Evolutionary conservation across 2,329 filamentous ascomycete species (phyloP).

Genomic region (Macroventuria anomochaeta): DNA sequence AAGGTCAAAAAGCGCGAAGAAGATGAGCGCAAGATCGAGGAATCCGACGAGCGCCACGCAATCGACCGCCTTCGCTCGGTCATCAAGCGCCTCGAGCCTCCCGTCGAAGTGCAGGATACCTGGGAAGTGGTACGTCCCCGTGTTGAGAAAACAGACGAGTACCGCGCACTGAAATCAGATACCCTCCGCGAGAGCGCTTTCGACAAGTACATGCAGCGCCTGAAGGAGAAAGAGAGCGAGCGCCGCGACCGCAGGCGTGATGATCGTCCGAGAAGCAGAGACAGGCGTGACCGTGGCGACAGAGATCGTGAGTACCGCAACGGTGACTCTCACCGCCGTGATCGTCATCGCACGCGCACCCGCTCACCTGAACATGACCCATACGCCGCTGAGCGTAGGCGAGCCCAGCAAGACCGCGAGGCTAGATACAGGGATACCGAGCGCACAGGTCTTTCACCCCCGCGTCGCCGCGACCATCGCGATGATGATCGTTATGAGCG

Average conservation of each 20-base stretch:
- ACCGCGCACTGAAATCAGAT: conserved; percentile 80
- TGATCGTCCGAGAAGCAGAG: conserved; percentile 53
- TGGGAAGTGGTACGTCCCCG: conserved; percentile 87
- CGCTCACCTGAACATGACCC: conserved; percentile 91
- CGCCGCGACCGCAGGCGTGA: conserved; percentile 52
- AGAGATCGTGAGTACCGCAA: conserved; percentile 51
- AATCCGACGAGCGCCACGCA: conserved; percentile 84
- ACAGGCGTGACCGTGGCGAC: conserved; percentile 50
- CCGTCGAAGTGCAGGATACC: conserved; percentile 76
- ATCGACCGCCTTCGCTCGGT: conserved; percentile 83
- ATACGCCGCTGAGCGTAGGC: conserved; percentile 93
- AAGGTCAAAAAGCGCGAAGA: conserved; percentile 83
- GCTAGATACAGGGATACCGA: conserved; percentile 86
- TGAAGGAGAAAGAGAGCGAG: conserved; percentile 87
- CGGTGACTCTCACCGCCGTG: conserved; percentile 49
- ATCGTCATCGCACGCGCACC: conserved; percentile 64
- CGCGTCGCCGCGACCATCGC: conserved; percentile 52
- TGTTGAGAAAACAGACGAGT: conserved; percentile 83
- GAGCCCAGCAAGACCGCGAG: conserved; percentile 92
- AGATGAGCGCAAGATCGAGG: conserved; percentile 80
- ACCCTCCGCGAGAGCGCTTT: conserved; percentile 83
- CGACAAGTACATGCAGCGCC: conserved; percentile 86
- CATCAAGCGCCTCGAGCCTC: conserved; percentile 90
- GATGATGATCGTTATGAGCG: conserved; percentile 52
- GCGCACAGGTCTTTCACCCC: conserved; percentile 67